A percentile compares a stretch with the other conserved stretches of the same genome.
phyloP scores from a whole-genome alignment of 441 rosid genomes.

The Metrosideros polymorpha region DNA sequence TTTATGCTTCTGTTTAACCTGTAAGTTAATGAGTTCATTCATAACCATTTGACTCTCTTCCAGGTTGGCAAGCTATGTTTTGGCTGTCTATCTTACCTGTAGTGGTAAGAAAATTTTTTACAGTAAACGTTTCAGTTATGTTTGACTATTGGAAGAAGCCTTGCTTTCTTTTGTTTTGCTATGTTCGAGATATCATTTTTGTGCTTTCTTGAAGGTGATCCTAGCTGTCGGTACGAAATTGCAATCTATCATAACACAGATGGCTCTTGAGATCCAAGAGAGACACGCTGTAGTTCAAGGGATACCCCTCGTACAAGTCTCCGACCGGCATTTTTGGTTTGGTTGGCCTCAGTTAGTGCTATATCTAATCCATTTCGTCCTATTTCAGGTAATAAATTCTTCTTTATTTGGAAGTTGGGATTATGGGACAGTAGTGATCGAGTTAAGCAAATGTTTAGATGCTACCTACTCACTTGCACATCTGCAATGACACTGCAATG shows the following conservation, averaged over 20 bases:
- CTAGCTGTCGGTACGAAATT: constrained; percentile 88
- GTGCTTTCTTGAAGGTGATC: constrained; percentile 48
- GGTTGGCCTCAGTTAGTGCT: constrained; percentile 63
- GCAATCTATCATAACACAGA: constrained; percentile 70
- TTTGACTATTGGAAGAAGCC: neutral
- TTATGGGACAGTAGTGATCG: neutral
- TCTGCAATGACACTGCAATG: neutral
- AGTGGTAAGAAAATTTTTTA: constrained; percentile 38
- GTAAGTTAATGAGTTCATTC: neutral
- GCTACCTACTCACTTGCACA: neutral
- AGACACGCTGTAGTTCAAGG: constrained; percentile 94
- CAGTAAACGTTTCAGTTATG: neutral
- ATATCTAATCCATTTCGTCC: constrained; percentile 72
- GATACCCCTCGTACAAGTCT: constrained; percentile 90
- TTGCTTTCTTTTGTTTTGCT: neutral
- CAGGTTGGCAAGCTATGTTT: constrained; percentile 74
- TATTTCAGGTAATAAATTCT: constrained; percentile 58
- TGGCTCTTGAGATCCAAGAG: constrained; percentile 90
- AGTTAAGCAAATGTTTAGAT: neutral
- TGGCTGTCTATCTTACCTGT: constrained; percentile 59
- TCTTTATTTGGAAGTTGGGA: neutral
- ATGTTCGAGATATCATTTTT: neutral
- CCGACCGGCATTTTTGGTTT: constrained; percentile 85
- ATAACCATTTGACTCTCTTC: neutral
- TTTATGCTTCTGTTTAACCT: neutral